phyloP scores from a whole-genome alignment of 2,329 filamentous ascomycete species.

The Paracorniculantispora psalliotae region DNA sequence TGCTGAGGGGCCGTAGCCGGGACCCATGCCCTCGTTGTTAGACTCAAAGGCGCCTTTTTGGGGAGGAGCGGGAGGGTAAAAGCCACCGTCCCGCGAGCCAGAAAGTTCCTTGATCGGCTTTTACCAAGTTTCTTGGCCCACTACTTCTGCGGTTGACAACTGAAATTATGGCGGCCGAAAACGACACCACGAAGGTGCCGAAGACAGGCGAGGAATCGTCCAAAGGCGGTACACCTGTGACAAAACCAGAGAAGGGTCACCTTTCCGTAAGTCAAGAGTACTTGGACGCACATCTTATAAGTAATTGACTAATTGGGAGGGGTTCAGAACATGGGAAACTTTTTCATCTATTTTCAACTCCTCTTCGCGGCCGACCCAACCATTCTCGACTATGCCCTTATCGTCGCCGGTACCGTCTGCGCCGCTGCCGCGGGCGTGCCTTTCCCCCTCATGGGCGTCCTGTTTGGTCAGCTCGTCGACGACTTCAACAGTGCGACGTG shows the following conservation, averaged over 20 bases:
- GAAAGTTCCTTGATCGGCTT: not conserved
- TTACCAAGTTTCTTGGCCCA: not conserved
- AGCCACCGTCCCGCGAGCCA: not conserved
- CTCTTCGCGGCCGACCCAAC: constrained; percentile 33
- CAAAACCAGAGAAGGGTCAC: not conserved
- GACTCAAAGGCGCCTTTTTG: not conserved
- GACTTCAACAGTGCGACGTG: constrained; percentile 48
- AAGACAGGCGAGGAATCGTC: not conserved
- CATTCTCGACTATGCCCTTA: constrained; percentile 27
- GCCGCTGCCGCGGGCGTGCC: constrained; percentile 51
- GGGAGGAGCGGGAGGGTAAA: not conserved
- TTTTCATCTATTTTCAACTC: constrained; percentile 32
- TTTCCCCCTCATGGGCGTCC: constrained; percentile 52
- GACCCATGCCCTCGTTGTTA: not conserved
- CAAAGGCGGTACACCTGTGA: not conserved
- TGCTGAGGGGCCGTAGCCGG: not conserved
- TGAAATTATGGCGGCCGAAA: not conserved
- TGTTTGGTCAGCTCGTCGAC: constrained; percentile 54
- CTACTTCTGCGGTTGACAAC: not conserved
- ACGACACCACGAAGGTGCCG: not conserved
- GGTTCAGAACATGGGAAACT: constrained; percentile 24
- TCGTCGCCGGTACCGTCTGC: constrained; percentile 28
- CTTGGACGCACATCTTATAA: not conserved
- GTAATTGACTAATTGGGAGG: not conserved
- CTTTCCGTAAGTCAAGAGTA: not conserved